Conservation (phyloP, 345 rosid species). For the Sisymbrium irio region DNA sequence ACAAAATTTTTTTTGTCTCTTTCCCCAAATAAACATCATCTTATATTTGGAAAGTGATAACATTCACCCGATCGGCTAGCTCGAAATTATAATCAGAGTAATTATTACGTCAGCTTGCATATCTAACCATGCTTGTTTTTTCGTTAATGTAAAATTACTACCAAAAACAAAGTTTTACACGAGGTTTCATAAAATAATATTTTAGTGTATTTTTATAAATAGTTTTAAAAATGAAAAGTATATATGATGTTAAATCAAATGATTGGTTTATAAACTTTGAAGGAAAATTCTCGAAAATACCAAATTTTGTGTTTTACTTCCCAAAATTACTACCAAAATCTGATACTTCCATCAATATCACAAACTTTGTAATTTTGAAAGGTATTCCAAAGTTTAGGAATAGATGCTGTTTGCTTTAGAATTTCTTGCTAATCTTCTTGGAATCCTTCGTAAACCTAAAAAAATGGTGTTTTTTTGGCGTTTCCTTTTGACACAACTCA, state of each 20-base stretch:
- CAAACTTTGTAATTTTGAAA: background rate
- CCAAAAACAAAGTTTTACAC: background rate
- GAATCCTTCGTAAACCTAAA: background rate
- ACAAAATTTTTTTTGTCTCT: constrained; percentile 19
- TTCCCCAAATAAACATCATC: constrained; percentile 26
- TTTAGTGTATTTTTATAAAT: background rate
- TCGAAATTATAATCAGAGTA: background rate
- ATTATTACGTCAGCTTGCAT: background rate
- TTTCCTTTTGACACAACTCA: background rate
- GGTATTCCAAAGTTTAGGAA: background rate
- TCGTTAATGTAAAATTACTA: background rate
- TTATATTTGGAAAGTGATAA: constrained; percentile 15
- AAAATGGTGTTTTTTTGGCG: background rate
- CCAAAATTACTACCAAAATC: background rate
- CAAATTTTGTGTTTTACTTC: background rate
- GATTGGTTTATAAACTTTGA: background rate
- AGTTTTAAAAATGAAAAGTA: background rate
- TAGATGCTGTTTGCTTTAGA: background rate
- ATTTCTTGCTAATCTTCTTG: background rate
- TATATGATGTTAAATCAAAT: background rate
- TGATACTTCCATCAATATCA: background rate
- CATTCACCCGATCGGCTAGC: constrained; percentile 1
- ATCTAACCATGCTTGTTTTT: background rate
- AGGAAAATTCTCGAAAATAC: no score
- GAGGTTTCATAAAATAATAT: background rate